phyloP scores from a whole-genome alignment of 257 asterid genomes.

The Ehretia macrophylla region DNA sequence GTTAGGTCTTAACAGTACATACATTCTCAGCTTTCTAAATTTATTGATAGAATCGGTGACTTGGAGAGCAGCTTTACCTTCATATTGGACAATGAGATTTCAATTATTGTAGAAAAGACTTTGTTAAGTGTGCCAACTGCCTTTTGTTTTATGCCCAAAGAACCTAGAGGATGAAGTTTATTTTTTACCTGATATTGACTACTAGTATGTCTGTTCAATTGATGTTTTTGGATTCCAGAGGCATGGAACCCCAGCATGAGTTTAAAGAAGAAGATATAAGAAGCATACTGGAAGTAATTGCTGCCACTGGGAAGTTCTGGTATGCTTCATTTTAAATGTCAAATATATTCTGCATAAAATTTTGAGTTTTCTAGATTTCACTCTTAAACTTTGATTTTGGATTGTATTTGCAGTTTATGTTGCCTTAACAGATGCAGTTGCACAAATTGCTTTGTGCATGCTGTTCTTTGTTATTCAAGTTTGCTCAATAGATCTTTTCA shows the following conservation, averaged over 20 bases:
- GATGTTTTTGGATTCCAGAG: conserved; percentile 12
- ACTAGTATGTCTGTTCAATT: neutral
- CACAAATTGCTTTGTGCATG: no score
- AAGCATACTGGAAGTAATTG: conserved; percentile 52
- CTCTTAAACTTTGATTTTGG: neutral
- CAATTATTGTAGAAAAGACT: no score
- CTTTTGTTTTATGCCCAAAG: neutral
- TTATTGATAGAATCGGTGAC: no score
- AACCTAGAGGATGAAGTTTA: neutral
- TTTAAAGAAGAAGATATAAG: conserved; percentile 50
- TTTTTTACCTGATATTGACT: neutral
- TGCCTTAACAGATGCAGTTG: no score
- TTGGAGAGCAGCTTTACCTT: no score
- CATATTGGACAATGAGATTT: no score
- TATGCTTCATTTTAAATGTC: conserved; percentile 22
- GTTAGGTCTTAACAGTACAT: no score
- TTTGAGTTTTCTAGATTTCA: neutral
- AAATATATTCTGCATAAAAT: neutral
- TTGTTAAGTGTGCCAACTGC: no score
- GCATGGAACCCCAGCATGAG: conserved; percentile 25
- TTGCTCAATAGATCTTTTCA: no score
- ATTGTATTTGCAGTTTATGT: no score
- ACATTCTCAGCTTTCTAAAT: no score
- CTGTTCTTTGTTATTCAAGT: no score
- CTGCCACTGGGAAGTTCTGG: conserved; percentile 82